Evolutionary conservation across 352 stramenopile genomes (phyloP), one percentile per base, ranked within the genome.

Genomic region (Phytophthora megakarya): DNA sequence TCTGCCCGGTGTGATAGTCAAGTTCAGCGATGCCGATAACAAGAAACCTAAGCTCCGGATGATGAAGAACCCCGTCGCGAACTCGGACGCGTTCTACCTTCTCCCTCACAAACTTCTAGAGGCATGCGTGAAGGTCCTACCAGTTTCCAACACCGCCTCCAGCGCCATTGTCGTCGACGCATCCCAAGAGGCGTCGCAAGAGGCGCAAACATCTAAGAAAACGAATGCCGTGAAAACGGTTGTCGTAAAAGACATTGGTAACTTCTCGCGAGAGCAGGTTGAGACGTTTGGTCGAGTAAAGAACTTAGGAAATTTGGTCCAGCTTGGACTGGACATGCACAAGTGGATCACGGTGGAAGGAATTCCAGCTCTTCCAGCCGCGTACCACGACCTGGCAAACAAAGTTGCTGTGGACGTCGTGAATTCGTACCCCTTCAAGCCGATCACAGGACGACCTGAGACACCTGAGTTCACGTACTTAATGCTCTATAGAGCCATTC

Each of bases 61-160:
- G 0, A 44, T 67, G 44, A 72, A 67, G 9, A 68, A 70, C 26
- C 59, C 63, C 15, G 48, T 65, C 3, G 37, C 58, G 16, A 66
- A 59, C 16, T 21, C 53, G 40, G 59, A 72, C 12, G 42, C 60
- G 0, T 73, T 64, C 26, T 76, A 67, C 47, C 3, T 71, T 0
- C 37, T 75, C 0, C 64, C 56, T 0, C 3, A 23, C 0, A 62
- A 56, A 30, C 43, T 77, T 3, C 12, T 77, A 4, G 13, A 54
- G 0, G 46, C 45, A 3, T 72, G 61, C 22, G 13, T 68, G 3
- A 23, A 30, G 10, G 6, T 42, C 0, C 12, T 71, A 3, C 40
- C 55, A 3, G 13, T 57, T 0, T 16, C 21, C 0, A 75, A 62
- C n/a, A n/a, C n/a, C n/a, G n/a, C n/a, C n/a, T n/a, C n/a, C n/a